Conservation (phyloP, 805 yeast genomes). For the Saturnispora bothae region DNA sequence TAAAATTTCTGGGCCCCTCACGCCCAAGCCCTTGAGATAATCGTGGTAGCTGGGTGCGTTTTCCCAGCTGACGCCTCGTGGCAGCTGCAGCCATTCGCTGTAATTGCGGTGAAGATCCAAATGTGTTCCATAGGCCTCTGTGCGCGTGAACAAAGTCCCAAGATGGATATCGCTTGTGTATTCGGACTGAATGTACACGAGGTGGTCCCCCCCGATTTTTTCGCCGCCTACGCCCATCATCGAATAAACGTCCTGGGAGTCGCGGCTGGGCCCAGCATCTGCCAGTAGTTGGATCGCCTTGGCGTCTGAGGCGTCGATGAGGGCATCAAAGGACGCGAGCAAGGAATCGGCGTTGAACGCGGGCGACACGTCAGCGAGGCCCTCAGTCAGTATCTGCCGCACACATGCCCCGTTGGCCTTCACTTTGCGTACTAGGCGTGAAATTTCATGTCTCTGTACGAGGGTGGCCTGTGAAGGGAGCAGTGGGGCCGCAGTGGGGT, state of each 20-base stretch:
- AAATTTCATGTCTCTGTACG: conserved; percentile 60
- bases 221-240: background rate
- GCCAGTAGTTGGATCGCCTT: conserved; percentile 4
- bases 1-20: conserved; percentile 4
- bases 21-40: conserved; percentile 11
- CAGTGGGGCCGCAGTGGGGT: conserved; percentile 24
- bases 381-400: background rate
- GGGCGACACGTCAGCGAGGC: background rate
- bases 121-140: conserved; percentile 55
- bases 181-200: background rate
- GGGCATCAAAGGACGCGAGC: background rate
- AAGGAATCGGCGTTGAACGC: background rate
- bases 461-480: conserved; percentile 38
- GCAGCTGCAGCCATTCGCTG: conserved; percentile 42
- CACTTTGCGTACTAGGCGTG: conserved; percentile 38
- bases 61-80: conserved; percentile 13
- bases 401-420: conserved; percentile 17
- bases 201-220: background rate
- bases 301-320: conserved; percentile 5
- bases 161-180: conserved; percentile 38
- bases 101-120: conserved; percentile 47
- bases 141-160: conserved; percentile 41
- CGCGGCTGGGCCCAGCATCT: background rate
- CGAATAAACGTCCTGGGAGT: background rate
- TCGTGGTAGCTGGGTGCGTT: conserved; percentile 15